Base-by-base conservation (phyloP, 768 basidiomycete species). In the Tulasnella sp. region DNA sequence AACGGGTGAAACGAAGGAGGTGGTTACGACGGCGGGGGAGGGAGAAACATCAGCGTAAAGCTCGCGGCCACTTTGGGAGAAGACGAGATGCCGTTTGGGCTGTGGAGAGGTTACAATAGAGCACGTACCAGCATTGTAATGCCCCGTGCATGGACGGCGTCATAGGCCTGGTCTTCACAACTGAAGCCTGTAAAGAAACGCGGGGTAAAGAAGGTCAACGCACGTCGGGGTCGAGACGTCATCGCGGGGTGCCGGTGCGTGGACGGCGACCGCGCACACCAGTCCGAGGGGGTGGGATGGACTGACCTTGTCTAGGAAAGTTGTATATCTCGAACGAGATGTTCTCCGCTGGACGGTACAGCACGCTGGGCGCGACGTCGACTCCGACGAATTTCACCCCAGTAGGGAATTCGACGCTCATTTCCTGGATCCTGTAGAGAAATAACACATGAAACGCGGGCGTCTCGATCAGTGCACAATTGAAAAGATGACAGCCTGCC, bases 351-450 rank as follows among this genome's bases (percentile, higher is more conserved):
- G 79, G 79, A 28, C 72, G 72, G 58, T 80, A 72, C 4, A 80
- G 42, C 8, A 80, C 79, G 24, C 42, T 46, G 16, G 79, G 79
- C 44, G 79, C 79, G n/a, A 80, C 58, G 72, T 80, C 79, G 20
- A 80, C 79, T 11, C 79, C 79, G 28, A 80, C 79, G 58, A 80
- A 80, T 80, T 80, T 80, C 37, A 80, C 79, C 22, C 58, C 77
- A 44, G 72, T 80, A 16, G 79, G 69, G 72, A 48, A 80, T 11
- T 80, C 79, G 28, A 80, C 24, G 37, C 69, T 40, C 72, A 80
- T 73, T 73, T 80, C 79, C 46, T 80, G 79, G 28, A 80, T 48
- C 79, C 79, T 80, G 46, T 22, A 22, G 6, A 42, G 9, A 48
- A 77, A 40, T 42, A 34, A 64, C 20, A 50, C 1, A 64, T 64